Conservation (phyloP, 78 protist genomes). For the Planoprotostelium fungivorum region DNA sequence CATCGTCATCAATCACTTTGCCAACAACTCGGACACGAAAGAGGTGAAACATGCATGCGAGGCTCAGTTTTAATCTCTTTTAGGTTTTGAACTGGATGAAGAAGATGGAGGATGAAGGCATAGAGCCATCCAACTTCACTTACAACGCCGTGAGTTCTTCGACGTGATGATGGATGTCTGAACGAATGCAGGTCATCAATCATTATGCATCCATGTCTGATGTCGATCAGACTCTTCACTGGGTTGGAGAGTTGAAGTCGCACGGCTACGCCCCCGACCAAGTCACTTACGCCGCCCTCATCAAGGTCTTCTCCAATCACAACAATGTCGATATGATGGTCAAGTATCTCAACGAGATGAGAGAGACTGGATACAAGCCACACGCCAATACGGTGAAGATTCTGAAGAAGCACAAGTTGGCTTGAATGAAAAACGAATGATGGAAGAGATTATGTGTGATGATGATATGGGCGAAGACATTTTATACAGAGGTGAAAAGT, state of each 20-base stretch:
- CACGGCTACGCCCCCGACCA: background rate
- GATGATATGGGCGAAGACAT: too few relatives aligned
- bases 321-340: background rate
- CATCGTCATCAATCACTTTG: background rate
- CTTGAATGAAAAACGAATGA: too few relatives aligned
- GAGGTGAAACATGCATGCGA: too few relatives aligned
- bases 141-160: too few relatives aligned
- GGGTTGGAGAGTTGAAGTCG: background rate
- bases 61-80: too few relatives aligned
- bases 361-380: background rate
- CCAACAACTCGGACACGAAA: background rate
- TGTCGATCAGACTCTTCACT: background rate
- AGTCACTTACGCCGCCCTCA: background rate
- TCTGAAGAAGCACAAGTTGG: background rate
- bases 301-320: background rate
- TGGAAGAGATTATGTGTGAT: too few relatives aligned
- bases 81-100: background rate
- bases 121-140: background rate
- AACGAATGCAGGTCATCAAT: background rate
- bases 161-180: too few relatives aligned
- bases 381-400: background rate
- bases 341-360: background rate
- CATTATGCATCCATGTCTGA: background rate
- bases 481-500: too few relatives aligned
- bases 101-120: background rate